A percentile compares a stretch with the other conserved stretches of the same genome.
These are phyloP conservation scores for Candida anglica DNA, from an alignment of 805 yeast species.

Conservation along the genomic window DNA sequence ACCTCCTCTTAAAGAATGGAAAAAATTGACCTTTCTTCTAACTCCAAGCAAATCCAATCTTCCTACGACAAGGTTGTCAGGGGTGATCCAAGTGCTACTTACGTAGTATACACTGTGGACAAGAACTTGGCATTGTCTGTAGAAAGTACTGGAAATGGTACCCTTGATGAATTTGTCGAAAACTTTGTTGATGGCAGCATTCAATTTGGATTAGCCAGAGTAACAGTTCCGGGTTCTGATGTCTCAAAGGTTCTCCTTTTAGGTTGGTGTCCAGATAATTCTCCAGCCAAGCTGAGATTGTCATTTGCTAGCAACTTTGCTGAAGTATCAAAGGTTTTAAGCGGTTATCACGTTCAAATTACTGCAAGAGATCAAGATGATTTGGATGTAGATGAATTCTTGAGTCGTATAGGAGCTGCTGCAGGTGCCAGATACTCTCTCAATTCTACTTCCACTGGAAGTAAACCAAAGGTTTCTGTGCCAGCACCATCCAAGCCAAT, in stretches of 20 bases:
- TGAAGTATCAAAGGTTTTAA: constrained; percentile 62
- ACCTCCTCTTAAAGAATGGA: too few species aligned
- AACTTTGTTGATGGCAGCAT: constrained; percentile 83
- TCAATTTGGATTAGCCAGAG: constrained; percentile 86
- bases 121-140: constrained; percentile 47
- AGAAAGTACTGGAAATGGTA: constrained; percentile 54
- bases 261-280: constrained; percentile 98
- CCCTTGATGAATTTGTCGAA: constrained; percentile 71
- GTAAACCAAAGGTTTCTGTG: constrained; percentile 21
- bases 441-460: constrained; percentile 30
- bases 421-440: constrained; percentile 93
- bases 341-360: constrained; percentile 91
- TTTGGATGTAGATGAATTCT: constrained; percentile 70
- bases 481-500: constrained; percentile 22
- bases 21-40: constrained; percentile 56
- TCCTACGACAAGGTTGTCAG: constrained; percentile 76
- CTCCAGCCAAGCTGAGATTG: constrained; percentile 72
- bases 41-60: constrained; percentile 70
- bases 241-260: constrained; percentile 78
- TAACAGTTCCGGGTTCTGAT: constrained; percentile 87
- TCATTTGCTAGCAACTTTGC: constrained; percentile 77
- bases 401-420: constrained; percentile 78
- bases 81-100: constrained; percentile 65
- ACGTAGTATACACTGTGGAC: constrained; percentile 80
- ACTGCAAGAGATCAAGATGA: constrained; percentile 96